Conservation (phyloP, 2,329 filamentous ascomycete genomes). For the Monilinia polystroma region DNA sequence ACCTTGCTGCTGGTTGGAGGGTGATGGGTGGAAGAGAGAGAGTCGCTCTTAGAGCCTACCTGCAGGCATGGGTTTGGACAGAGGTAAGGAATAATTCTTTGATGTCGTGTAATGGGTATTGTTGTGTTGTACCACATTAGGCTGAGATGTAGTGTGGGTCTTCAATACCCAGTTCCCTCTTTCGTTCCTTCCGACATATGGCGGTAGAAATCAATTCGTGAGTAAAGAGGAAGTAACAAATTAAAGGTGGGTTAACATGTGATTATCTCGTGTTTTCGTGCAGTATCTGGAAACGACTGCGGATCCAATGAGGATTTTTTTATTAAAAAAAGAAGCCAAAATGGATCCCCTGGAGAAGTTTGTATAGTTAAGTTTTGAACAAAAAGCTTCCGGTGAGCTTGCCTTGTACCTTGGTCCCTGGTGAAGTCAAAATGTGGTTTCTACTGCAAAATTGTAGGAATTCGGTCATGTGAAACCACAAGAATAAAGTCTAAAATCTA, state of each 20-base stretch:
- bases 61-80: neutral
- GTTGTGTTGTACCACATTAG: neutral
- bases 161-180: neutral
- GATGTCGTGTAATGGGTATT: neutral
- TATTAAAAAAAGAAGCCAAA: neutral
- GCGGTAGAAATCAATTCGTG: neutral
- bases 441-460: neutral
- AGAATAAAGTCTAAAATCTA: neutral
- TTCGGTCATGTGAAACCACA: neutral
- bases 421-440: neutral
- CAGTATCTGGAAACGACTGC: neutral
- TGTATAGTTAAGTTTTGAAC: neutral
- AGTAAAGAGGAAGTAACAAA: neutral
- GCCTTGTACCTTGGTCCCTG: neutral
- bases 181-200: constrained; percentile 1
- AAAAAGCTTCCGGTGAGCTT: neutral
- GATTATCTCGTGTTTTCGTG: neutral
- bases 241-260: constrained; percentile 10
- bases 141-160: neutral
- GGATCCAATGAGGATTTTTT: neutral
- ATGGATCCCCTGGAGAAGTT: neutral
- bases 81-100: neutral
- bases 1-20: neutral
- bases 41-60: neutral
- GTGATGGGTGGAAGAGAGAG: neutral